Conservation (phyloP, 805 yeast species). For the Candida dajiaensis region DNA sequence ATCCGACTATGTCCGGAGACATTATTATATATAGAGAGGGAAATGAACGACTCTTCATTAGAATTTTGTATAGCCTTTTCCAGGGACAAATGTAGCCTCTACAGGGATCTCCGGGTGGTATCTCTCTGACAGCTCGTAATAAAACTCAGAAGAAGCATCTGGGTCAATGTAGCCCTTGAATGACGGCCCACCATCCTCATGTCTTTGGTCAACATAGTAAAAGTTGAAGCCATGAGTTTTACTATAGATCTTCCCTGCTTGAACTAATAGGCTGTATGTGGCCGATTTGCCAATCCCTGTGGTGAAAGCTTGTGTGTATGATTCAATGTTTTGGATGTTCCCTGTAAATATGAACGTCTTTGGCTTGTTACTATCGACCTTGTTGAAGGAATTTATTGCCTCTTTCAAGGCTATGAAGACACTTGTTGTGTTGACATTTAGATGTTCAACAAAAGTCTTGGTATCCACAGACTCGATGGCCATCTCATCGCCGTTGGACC, state of each 20-base stretch:
- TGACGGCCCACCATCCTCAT: neutral
- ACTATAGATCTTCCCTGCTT: neutral
- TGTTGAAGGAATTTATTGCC: neutral
- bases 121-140: conserved; percentile 4
- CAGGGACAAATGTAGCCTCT: conserved; percentile 3
- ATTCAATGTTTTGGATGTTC: conserved; percentile 1
- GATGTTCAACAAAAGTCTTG: neutral
- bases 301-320: neutral
- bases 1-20: too few relatives aligned
- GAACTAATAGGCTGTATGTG: neutral
- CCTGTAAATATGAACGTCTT: conserved; percentile 5
- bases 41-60: neutral
- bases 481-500: neutral
- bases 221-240: neutral
- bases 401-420: neutral
- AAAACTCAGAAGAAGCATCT: conserved; percentile 3
- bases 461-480: neutral
- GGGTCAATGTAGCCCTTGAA: neutral
- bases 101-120: conserved; percentile 2
- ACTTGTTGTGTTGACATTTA: neutral
- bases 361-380: neutral
- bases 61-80: conserved; percentile 2
- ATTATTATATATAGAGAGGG: too few relatives aligned
- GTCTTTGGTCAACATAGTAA: conserved; percentile 5
- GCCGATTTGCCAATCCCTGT: conserved; percentile 3